Percentiles rank a stretch among this genome's conserved stretches.
These are phyloP conservation scores for Musa balbisiana DNA, from an alignment of 202 grass and related monocot species.

Conservation along the genomic window DNA sequence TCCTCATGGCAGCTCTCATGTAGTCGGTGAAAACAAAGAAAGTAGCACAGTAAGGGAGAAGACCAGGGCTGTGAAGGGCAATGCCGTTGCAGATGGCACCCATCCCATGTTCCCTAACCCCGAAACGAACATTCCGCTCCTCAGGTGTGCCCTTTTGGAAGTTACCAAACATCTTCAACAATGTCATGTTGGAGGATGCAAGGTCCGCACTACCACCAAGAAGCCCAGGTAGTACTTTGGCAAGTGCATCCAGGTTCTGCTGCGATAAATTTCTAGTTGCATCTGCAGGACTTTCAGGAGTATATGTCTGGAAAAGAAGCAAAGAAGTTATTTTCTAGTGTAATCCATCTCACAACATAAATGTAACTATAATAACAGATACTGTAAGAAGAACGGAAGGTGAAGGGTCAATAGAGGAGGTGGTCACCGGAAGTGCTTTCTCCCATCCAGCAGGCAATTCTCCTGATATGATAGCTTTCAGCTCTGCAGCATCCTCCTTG, in stretches of 20 bases:
- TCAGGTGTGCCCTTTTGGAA: constrained; percentile 9
- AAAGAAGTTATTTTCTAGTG: not conserved
- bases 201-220: constrained; percentile 13
- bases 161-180: constrained; percentile 6
- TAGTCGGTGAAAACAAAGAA: constrained; percentile 11
- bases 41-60: constrained; percentile 3
- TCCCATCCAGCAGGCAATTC: not conserved
- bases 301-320: not conserved
- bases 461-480: constrained; percentile 3
- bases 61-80: constrained; percentile 7
- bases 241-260: constrained; percentile 8
- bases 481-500: not conserved
- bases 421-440: not conserved
- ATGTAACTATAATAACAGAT: not conserved
- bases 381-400: not conserved
- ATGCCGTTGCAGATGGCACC: constrained; percentile 9
- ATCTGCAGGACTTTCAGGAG: constrained; percentile 12
- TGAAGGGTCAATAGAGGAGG: not conserved
- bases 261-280: constrained; percentile 14
- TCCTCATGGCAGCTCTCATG: constrained; percentile 16
- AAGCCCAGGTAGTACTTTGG: constrained; percentile 10
- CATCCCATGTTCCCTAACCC: constrained; percentile 11
- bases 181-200: constrained; percentile 11
- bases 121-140: constrained; percentile 9
- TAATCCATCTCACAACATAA: not conserved